These are phyloP conservation scores for Pisolithus microcarpus DNA, from an alignment of 768 basidiomycete species.

Conservation along the genomic window DNA sequence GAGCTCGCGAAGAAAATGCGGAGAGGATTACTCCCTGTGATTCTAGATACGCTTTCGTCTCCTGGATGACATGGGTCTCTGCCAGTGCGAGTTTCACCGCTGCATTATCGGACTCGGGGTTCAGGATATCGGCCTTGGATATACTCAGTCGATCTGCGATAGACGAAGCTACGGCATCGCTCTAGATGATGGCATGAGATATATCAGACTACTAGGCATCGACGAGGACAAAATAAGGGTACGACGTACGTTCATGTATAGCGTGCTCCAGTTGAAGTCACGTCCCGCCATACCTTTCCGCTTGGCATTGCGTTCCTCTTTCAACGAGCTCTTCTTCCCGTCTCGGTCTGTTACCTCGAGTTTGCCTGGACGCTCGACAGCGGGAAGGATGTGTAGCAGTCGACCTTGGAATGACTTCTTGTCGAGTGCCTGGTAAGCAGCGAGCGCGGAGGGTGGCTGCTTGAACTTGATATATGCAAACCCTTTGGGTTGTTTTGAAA, in stretches of 20 bases:
- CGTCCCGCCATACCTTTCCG: slow-evolving; percentile 63
- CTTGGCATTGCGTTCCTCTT: slow-evolving; percentile 50
- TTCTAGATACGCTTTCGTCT: slow-evolving; percentile 88
- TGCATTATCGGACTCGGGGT: slow-evolving; percentile 71
- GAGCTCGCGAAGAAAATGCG: slow-evolving; percentile 43
- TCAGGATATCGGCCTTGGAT: slow-evolving; percentile 80
- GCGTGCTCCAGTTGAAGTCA: slow-evolving; percentile 87
- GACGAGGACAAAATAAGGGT: slow-evolving; percentile 8
- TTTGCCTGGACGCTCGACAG: slow-evolving; percentile 58
- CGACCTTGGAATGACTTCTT: slow-evolving; percentile 86
- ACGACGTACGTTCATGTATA: slow-evolving; percentile 93
- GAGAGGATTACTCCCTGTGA: slow-evolving; percentile 61
- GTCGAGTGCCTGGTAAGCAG: slow-evolving; percentile 75
- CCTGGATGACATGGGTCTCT: slow-evolving; percentile 92
- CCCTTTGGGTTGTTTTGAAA: slow-evolving; percentile 47
- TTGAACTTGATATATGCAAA: slow-evolving; percentile 54
- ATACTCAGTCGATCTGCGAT: slow-evolving; percentile 86
- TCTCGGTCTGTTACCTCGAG: slow-evolving; percentile 33
- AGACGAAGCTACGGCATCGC: slow-evolving; percentile 88
- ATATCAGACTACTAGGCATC: slow-evolving; percentile 16
- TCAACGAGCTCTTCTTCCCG: slow-evolving; percentile 47
- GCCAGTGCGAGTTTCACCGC: slow-evolving; percentile 95
- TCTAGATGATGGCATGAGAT: slow-evolving; percentile 39
- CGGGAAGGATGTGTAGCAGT: slow-evolving; percentile 82
- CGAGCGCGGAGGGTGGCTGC: slow-evolving; percentile 42